Percentiles rank a stretch among this genome's conserved stretches.
Evolutionary conservation across 257 asterid species (phyloP).

Genomic region (Nicotiana paniculata): DNA sequence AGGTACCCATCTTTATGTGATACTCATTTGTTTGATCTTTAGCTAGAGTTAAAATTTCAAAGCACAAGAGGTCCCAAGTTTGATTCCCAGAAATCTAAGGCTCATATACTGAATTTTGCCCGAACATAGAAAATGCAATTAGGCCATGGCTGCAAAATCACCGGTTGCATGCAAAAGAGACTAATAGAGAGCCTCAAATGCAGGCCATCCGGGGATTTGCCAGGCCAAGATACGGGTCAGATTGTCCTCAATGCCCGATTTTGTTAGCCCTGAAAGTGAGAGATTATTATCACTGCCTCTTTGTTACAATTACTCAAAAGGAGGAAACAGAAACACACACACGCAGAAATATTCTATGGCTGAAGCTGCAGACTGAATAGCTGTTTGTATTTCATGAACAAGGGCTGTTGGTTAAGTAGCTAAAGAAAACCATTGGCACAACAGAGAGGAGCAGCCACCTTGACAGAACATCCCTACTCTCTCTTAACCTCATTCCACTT

Average conservation of each 20-base stretch:
- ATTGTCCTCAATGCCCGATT: background rate
- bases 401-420: background rate
- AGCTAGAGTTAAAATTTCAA: background rate
- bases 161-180: constrained; percentile 4
- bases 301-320: no score
- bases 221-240: background rate
- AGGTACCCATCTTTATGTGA: background rate
- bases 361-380: no score
- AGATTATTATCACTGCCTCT: background rate
- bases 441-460: background rate
- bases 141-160: constrained; percentile 17
- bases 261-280: background rate
- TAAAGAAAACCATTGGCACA: background rate
- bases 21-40: background rate
- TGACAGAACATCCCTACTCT: background rate
- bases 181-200: background rate
- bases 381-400: background rate
- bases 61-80: background rate
- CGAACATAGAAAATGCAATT: background rate
- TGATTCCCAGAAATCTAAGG: background rate
- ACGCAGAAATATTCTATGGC: no score
- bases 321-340: no score
- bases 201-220: background rate
- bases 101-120: background rate
- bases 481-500: background rate